A percentile compares a stretch with the other conserved stretches of the same genome.
Evolutionary conservation across 768 basidiomycete species (phyloP).

Genomic region (Tricholoma sp.): DNA sequence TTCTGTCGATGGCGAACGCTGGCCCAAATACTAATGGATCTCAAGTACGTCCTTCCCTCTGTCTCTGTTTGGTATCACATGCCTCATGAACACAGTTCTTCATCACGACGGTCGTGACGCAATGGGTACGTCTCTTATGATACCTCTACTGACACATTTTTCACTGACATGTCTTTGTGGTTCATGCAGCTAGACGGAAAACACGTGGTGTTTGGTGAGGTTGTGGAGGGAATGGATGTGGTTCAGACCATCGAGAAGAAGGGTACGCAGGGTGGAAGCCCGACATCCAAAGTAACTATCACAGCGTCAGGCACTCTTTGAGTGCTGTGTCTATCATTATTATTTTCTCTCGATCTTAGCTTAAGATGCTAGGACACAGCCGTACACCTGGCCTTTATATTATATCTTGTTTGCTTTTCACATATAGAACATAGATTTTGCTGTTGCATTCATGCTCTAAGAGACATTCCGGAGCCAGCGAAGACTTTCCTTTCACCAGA

Average conservation of each 20-base stretch:
- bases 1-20: conserved; percentile 87
- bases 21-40: conserved; percentile 80
- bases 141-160: neutral
- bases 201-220: conserved; percentile 73
- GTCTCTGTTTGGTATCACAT: neutral
- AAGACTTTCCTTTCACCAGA: too few species aligned
- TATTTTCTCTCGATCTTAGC: neutral
- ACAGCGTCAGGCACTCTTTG: conserved; percentile 47
- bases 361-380: neutral
- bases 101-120: conserved; percentile 67
- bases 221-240: conserved; percentile 56
- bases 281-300: conserved; percentile 49
- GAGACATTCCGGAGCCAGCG: too few species aligned
- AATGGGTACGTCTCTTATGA: conserved; percentile 41
- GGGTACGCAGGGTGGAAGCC: conserved; percentile 33
- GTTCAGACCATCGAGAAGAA: conserved; percentile 54
- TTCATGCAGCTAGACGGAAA: conserved; percentile 48
- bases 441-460: too few species aligned
- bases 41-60: conserved; percentile 37
- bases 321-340: neutral
- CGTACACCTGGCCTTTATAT: too few species aligned
- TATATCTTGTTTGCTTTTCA: too few species aligned
- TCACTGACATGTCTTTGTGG: neutral
- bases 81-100: conserved; percentile 47
- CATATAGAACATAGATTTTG: too few species aligned